phyloP scores from a whole-genome alignment of 2,329 filamentous ascomycete genomes.

The Teratosphaeria zuluensis region DNA sequence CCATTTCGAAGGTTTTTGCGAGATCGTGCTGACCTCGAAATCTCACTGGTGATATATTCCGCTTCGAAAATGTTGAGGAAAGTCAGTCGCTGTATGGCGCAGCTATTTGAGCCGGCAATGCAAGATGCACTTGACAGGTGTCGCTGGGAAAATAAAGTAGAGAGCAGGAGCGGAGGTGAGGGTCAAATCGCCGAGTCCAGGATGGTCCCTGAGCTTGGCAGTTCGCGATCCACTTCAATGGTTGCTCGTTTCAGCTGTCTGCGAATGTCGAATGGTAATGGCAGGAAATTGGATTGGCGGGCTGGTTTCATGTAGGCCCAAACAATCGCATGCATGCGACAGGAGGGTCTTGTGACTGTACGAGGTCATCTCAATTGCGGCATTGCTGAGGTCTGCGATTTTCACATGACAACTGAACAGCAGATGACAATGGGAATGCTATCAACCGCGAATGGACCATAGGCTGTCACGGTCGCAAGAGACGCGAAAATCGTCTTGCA shows the following conservation, averaged over 20 bases:
- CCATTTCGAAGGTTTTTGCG: conserved; percentile 15
- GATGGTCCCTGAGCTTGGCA: background rate
- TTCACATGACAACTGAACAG: background rate
- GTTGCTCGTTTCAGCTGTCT: background rate
- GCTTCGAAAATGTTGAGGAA: background rate
- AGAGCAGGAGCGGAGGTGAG: background rate
- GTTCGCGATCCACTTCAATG: background rate
- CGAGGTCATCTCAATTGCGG: background rate
- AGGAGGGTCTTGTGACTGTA: background rate
- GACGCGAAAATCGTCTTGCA: background rate
- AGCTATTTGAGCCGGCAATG: background rate
- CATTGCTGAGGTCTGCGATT: background rate
- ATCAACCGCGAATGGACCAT: too few relatives aligned
- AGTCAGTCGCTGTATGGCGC: background rate
- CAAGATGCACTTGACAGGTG: background rate
- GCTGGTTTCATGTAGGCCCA: too few relatives aligned
- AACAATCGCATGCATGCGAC: too few relatives aligned
- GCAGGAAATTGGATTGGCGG: too few relatives aligned
- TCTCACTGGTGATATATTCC: background rate
- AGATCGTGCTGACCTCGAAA: background rate
- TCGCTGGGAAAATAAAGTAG: background rate
- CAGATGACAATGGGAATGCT: background rate
- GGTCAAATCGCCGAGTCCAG: background rate
- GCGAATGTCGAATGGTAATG: too few relatives aligned
- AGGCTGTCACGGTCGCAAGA: background rate